A percentile compares a stretch with the other conserved stretches of the same genome.
Evolutionary conservation across 1,139 yeast genomes (phyloP).

Genomic region (Taiozyma sp.): DNA sequence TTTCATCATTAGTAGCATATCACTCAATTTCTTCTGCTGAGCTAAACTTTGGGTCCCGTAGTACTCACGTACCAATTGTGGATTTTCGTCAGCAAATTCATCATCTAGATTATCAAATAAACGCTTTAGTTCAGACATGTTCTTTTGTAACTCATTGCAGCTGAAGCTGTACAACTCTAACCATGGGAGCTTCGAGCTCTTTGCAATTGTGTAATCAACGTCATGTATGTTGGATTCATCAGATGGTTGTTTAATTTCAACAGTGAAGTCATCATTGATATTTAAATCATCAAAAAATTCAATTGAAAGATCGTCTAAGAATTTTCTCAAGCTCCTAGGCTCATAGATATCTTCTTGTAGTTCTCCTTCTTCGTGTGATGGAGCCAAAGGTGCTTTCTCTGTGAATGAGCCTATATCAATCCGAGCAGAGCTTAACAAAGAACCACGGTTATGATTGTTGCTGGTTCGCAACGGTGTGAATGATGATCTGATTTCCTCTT

Average conservation of each 20-base stretch:
- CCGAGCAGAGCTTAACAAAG: constrained; percentile 13
- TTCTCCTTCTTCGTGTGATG: constrained; percentile 17
- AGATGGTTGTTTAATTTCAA: constrained; percentile 14
- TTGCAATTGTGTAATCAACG: constrained; percentile 22
- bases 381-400: constrained; percentile 18
- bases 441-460: constrained; percentile 9
- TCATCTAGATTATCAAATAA: constrained; percentile 44
- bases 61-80: constrained; percentile 44
- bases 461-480: constrained; percentile 22
- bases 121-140: constrained; percentile 43
- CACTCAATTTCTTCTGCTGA: constrained; percentile 37
- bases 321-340: constrained; percentile 38
- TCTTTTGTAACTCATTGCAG: constrained; percentile 46
- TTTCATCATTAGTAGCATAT: constrained; percentile 41
- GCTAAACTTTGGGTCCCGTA: constrained; percentile 31
- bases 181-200: constrained; percentile 30
- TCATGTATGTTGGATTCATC: constrained; percentile 6
- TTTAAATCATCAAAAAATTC: constrained; percentile 50
- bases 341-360: constrained; percentile 10
- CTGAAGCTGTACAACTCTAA: constrained; percentile 49
- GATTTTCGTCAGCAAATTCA: constrained; percentile 44
- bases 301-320: constrained; percentile 44
- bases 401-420: constrained; percentile 13
- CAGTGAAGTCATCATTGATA: constrained; percentile 30
- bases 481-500: constrained; percentile 12